These are phyloP conservation scores for Begonia loranthoides DNA, from an alignment of 306 rosid species.

Conservation along the genomic window DNA sequence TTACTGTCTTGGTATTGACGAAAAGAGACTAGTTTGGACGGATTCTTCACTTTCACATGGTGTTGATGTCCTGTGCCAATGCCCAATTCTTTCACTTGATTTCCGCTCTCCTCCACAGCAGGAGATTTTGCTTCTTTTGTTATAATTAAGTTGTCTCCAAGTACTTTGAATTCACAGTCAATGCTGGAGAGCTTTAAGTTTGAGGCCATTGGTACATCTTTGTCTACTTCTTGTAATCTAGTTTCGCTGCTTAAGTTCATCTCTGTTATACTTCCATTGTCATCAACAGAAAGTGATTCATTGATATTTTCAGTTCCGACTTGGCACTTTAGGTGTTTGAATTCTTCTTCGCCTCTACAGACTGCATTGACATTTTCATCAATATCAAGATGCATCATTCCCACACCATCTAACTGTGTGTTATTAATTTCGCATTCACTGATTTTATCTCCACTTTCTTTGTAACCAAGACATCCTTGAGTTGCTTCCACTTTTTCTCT, in stretches of 20 bases:
- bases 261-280: conserved; percentile 12
- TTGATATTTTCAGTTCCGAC: conserved; percentile 20
- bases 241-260: conserved; percentile 19
- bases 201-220: conserved; percentile 9
- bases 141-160: conserved; percentile 9
- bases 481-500: conserved; percentile 15
- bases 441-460: conserved; percentile 17
- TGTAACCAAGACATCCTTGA: conserved; percentile 20
- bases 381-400: conserved; percentile 15
- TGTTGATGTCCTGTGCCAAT: conserved; percentile 15
- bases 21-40: conserved; percentile 13
- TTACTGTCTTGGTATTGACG: conserved; percentile 22
- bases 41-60: conserved; percentile 18
- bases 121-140: conserved; percentile 17
- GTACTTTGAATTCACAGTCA: conserved; percentile 16
- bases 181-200: conserved; percentile 15
- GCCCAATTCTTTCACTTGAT: conserved; percentile 25
- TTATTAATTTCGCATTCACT: conserved; percentile 15
- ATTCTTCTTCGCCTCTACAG: conserved; percentile 11
- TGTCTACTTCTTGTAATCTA: conserved; percentile 19
- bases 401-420: conserved; percentile 18
- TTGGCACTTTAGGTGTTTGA: conserved; percentile 11
- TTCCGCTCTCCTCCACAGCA: conserved; percentile 18
- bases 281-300: conserved; percentile 18
- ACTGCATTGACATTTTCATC: conserved; percentile 13